Conservation (phyloP, 306 rosid species). For the Cucurbita moschata region DNA sequence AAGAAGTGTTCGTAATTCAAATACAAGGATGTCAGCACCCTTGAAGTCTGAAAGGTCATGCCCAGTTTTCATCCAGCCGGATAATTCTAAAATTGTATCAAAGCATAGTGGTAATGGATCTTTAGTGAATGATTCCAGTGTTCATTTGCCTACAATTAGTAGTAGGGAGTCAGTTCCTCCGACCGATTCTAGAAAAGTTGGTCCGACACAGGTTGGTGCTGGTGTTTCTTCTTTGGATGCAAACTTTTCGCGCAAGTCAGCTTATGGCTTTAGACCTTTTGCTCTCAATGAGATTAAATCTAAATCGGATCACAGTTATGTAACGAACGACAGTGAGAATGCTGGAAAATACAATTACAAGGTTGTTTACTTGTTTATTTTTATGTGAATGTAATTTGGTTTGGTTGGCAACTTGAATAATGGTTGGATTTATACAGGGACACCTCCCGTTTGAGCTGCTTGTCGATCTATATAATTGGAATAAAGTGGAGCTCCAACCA, state of each 20-base stretch:
- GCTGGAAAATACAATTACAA: conserved; percentile 43
- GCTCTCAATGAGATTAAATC: conserved; percentile 64
- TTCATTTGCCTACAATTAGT: conserved; percentile 23
- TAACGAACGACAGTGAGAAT: conserved; percentile 26
- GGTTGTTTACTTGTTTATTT: conserved; percentile 20
- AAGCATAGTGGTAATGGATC: conserved; percentile 19
- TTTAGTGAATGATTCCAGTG: conserved; percentile 5
- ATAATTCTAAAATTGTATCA: conserved; percentile 11
- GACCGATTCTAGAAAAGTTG: conserved; percentile 16
- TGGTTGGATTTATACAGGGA: conserved; percentile 3
- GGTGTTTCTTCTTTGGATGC: conserved; percentile 30
- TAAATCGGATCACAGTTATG: conserved; percentile 31
- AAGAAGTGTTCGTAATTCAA: conserved; percentile 22
- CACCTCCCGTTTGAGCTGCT: neutral
- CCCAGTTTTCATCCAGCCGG: conserved; percentile 14
- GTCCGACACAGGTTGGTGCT: conserved; percentile 20
- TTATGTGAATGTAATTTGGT: neutral
- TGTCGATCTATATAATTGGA: conserved; percentile 9
- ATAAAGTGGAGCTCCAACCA: conserved; percentile 13
- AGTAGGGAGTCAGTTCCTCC: conserved; percentile 16
- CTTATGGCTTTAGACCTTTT: conserved; percentile 52
- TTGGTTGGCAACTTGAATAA: conserved; percentile 1
- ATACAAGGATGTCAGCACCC: conserved; percentile 17
- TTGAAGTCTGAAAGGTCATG: conserved; percentile 20
- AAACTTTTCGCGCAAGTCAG: conserved; percentile 29